Base-by-base conservation (phyloP, 441 rosid genomes). In the Cnidoscolus chayamansa region DNA sequence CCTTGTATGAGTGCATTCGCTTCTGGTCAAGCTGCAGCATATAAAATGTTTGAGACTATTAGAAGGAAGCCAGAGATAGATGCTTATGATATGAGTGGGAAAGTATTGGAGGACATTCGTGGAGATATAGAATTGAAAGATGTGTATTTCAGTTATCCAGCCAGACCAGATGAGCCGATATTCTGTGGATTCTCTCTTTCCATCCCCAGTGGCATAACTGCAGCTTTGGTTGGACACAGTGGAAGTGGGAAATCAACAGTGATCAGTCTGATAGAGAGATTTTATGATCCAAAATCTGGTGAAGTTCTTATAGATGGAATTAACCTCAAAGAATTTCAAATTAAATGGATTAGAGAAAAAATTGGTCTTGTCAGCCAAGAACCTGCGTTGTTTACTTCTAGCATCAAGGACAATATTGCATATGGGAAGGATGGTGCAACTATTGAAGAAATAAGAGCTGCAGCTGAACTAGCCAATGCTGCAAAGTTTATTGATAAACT, bases 221-320 rank as follows among this genome's bases (percentile, higher is more conserved):
- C 83, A 53, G 96, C 97, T 48, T 71, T 92, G 81, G 96, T 92
- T 54, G 96, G 97, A 60, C 87, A 89, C 53, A 92, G 97, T 68
- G 97, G 97, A 76, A 90, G 97, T 51, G 97, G 97, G 53, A 92
- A 92, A 71, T 92, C 96, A 20, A 92, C 97, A 0, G 88, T 88
- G 12, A 84, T 92, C 32, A 85, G 91, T 81, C 75, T 92, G 71
- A 81, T 90, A 10, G 92, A 90, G 82, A 81, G 96, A 75, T 88
- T 92, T 77, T 92, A 90, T 51, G 97, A 92, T 75, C 97, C 97
- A 1, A 87, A 76, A 19, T 80, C 86, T 7, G 97, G 97, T 45
- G 91, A 84, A 81, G 88, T 92, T 71, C 81, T 92, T 63, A 87
- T 92, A 25, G 97, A 92, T 77, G 94, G 94, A 25, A 73, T 84